Evolutionary conservation across 148 eudicot genomes (phyloP), one percentile per base, ranked within the genome.

Genomic region (Linanthus parryae): DNA sequence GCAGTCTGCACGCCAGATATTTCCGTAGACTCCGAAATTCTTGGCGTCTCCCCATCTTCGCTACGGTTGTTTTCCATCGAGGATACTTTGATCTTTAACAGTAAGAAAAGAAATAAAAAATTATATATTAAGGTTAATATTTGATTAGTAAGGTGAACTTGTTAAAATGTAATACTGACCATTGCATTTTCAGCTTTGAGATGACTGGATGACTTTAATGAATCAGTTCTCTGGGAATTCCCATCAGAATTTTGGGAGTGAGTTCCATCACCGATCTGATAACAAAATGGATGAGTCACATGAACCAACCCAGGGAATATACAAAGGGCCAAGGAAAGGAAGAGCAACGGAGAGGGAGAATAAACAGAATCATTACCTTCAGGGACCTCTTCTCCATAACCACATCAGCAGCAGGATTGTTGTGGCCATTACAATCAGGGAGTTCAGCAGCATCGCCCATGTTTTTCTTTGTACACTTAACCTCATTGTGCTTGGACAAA

Each of bases 321-420:
- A 3, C 16, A 36, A 44, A 33, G 8, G 33, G 31, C 31, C 36
- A 29, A 12, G 49, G 33, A 14, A 3, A 15, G 5, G 9, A 28
- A 31, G 23, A 17, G 16, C 11, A 16, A 7, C 8, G n/a, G 19
- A 31, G 40, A 8, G 33, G 24, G 24, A 4, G 28, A 29, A 26
- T 14, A 48, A 56, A 39, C 39, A 13, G 3, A 31, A 10, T 41
- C 7, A 7, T 55, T 71, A 82, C 95, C 88, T 48, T 56, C 36
- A 24, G 57, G 19, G 71, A 65, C 15, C 26, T 54, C 6, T 44
- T 61, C n/a, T 8, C 58, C 26, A 35, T 31, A 35, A 24, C 43
- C 5, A 20, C 9, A 44, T 62, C 65, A 44, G 20, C 58, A 44
- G 50, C 48, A 8, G 50, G 37, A 34, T 7, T 39, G 20, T 13